Evolutionary conservation across 768 basidiomycete species (phyloP), one percentile per base, ranked within the genome.

Genomic region (Amanita exitialis): DNA sequence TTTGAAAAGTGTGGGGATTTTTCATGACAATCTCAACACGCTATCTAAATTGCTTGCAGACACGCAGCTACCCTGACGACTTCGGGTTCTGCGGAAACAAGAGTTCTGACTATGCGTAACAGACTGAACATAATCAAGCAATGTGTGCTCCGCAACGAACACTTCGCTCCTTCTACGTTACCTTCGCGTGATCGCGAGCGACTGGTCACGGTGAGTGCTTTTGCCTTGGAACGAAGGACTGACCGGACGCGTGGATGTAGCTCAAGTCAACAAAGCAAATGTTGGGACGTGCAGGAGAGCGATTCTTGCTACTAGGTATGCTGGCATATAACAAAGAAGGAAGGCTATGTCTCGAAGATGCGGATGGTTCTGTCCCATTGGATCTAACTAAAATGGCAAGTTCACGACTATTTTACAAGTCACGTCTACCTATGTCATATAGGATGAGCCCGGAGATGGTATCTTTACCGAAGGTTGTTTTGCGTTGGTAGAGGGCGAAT

Each of bases 381-480:
- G 91, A 98, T 62, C 84, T 96, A 54, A 83, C 86, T 4, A 84
- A 86, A 61, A 74, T 94, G 47, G 95, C 94, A 57, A 60, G 82
- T 64, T 12, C 18, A 15, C 42, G 23, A 15, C 23, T 10, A 13
- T 37, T 21, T 12, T n/a, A n/a, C 32, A 16, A 30, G 25, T 18
- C 21, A 18, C 32, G 7, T 27, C 43, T 47, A 27, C 15, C 43
- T 38, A 48, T 36, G 16, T 36, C 7, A 20, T 27, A 41, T 57
- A 83, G 79, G 81, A 94, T 64, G 86, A 88, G 54, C 94, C 95
- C 15, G 91, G 93, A 36, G 92, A 95, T 61, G 96, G 96, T 1
- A 64, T 99, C 5, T 98, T 96, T 61, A 96, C 93, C 0, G 96
- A 98, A 65, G 96, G 96, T 0, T 92, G 86, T 53, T 88, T 97